These are phyloP conservation scores for Bryum argenteum DNA, from an alignment of 225 moss, liverwort and hornwort species.

Conservation along the genomic window DNA sequence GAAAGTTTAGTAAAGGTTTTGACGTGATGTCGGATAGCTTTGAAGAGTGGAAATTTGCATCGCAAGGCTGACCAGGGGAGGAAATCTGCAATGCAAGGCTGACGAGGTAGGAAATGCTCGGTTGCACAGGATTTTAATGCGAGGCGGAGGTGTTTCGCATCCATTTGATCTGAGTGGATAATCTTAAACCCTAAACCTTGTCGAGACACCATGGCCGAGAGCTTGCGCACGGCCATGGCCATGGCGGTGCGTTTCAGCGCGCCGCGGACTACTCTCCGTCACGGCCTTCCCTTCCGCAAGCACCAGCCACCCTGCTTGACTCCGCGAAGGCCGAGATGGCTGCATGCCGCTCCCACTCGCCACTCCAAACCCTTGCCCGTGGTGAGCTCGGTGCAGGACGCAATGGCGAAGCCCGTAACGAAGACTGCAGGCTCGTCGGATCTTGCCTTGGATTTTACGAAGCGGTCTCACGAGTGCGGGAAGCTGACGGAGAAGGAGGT, in stretches of 20 bases:
- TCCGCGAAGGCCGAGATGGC: conserved; percentile 37
- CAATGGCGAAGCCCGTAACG: conserved; percentile 28
- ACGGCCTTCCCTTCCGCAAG: conserved; percentile 26
- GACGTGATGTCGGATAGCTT: neutral
- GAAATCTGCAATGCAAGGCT: conserved; percentile 9
- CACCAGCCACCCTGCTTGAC: neutral
- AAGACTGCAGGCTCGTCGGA: conserved; percentile 23
- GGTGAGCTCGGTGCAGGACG: conserved; percentile 48
- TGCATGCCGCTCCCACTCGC: conserved; percentile 25
- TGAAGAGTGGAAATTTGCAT: conserved; percentile 7
- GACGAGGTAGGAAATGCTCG: neutral
- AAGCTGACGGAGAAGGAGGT: conserved; percentile 60
- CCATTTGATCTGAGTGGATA: conserved; percentile 23
- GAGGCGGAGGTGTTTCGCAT: conserved; percentile 15
- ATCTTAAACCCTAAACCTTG: conserved; percentile 37
- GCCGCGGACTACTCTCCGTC: conserved; percentile 44
- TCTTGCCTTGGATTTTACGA: conserved; percentile 50
- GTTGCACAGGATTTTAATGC: conserved; percentile 21
- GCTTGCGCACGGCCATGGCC: conserved; percentile 58
- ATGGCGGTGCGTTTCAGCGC: conserved; percentile 51
- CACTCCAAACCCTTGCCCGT: conserved; percentile 46
- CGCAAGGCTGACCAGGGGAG: conserved; percentile 5
- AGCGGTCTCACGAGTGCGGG: conserved; percentile 61
- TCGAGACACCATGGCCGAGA: conserved; percentile 37
- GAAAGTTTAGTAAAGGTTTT: neutral